Evolutionary conservation across 202 grass and related monocot species (phyloP), one percentile per base, ranked within the genome.

Genomic region (Carex arenaria): DNA sequence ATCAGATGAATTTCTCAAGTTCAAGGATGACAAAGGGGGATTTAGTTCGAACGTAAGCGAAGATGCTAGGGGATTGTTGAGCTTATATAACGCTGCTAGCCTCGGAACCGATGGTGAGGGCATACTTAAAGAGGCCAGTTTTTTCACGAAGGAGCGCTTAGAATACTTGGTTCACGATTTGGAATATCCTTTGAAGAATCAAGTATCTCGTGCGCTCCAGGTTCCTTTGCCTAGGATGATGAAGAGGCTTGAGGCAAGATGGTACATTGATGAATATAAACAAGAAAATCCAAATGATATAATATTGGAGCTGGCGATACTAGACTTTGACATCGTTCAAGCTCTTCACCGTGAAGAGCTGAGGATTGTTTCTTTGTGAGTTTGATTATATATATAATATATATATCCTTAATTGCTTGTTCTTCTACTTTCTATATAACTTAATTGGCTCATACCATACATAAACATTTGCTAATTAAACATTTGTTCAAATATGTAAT

Each of bases 11-110:
- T 92, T 94, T 76, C 68, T 78, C 19, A 72, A 80, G 26, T 94
- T 94, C 47, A 88, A 73, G 89, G 55, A 84, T 3, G 10, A 43
- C 42, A 43, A 43, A 43, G 82, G 78, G 0, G 83, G 67, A n/a
- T 90, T 90, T 55, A 0, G 12, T 13, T 18, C 0, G 23, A 78
- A 2, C 7, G 0, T 77, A 49, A 65, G 43, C 23, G 30, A 54
- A 28, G 67, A 92, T 80, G 84, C 61, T 17, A 88, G 80, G 66
- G 91, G 86, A 22, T 40, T 92, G 22, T 55, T 92, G 64, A 90
- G 84, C 60, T 65, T 94, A 36, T 94, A 92, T 64, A 87, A 94
- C 36, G 89, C 91, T 17, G 60, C 89, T 49, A 82, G 72, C 56
- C 66, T 93, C 30, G 78, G 84, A 64, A 80, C 40, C 4, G 49